Base-by-base conservation (phyloP, 2,329 filamentous ascomycete species). In the Trichoderma atrobrunneum region DNA sequence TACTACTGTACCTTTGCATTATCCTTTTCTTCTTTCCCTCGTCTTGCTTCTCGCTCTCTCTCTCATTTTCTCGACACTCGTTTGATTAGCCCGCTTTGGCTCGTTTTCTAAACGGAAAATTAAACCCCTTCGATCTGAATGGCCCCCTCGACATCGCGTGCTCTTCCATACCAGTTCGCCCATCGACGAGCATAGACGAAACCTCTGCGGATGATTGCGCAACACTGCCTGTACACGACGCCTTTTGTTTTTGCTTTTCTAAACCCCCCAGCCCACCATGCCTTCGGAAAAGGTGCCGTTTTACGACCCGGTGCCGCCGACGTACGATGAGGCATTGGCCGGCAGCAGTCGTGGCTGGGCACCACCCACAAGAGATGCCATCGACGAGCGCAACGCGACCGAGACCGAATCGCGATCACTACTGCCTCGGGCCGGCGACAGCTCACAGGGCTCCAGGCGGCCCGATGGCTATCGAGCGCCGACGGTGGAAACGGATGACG, bases 401-500 rank as follows among this genome's bases (percentile, higher is more conserved):
- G 90, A 94, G 79, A 88, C 89, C 70, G 94, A 97, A 82, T 88
- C 92, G 81, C 91, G 94, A 81, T 92, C 91, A 7, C 88, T 97
- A 30, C 86, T 97, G 54, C 86, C 85, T 68, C 84, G 87, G 70
- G 85, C 87, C 71, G 82, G 82, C 74, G 84, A 79, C 70, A 79
- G 34, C 11, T 59, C 78, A 43, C 75, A 81, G 7, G 79, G 82
- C 30, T 82, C 84, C 43, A 81, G 84, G 71, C 84, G 85, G 72
- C 83, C 84, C 48, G 75, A 78, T 67, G 90, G 90, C 74, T 97
- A 98, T 81, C 90, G 90, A 36, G 88, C 91, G 48, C 94, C 95
- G 1, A 95, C 92, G 1, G 94, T 95, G 74, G 92, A 96, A 81
- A 87, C 84, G 1, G 94, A 94, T 72, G 91, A 90, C 73, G 91